These are phyloP conservation scores for Claviceps monticola DNA, from an alignment of 2,329 filamentous ascomycete genomes.

Conservation along the genomic window DNA sequence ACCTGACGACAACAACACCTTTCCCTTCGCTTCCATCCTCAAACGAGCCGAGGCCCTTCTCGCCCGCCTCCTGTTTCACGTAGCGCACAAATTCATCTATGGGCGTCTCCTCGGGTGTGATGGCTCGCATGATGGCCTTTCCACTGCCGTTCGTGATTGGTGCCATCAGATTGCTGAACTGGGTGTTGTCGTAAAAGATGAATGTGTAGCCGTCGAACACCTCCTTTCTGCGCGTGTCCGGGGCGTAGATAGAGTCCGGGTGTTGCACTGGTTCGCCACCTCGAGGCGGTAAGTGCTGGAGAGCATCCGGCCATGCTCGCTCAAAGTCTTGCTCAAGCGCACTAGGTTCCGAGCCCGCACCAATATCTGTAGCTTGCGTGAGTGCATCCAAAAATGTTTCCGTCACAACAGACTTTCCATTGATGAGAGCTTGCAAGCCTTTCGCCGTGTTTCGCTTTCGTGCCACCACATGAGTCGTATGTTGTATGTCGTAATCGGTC, in stretches of 20 bases:
- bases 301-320: constrained; percentile 60
- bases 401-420: constrained; percentile 64
- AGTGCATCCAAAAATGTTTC: constrained; percentile 62
- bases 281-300: constrained; percentile 56
- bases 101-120: constrained; percentile 48
- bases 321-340: constrained; percentile 70
- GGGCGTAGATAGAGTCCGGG: constrained; percentile 55
- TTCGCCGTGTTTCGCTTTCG: constrained; percentile 84
- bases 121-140: constrained; percentile 58
- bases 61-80: constrained; percentile 59
- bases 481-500: constrained; percentile 51
- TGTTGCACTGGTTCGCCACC: constrained; percentile 63
- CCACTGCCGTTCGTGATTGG: constrained; percentile 69
- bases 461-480: constrained; percentile 78
- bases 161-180: constrained; percentile 62
- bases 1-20: constrained; percentile 68
- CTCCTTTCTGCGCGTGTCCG: constrained; percentile 48
- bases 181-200: constrained; percentile 64
- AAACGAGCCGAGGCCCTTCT: constrained; percentile 54
- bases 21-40: constrained; percentile 49
- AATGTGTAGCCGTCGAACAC: constrained; percentile 84
- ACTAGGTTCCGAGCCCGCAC: constrained; percentile 34
- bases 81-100: constrained; percentile 66
- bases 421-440: constrained; percentile 73
- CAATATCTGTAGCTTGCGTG: constrained; percentile 38